phyloP scores from a whole-genome alignment of 2,329 filamentous ascomycete species.

The Sordariomycetes sp. region DNA sequence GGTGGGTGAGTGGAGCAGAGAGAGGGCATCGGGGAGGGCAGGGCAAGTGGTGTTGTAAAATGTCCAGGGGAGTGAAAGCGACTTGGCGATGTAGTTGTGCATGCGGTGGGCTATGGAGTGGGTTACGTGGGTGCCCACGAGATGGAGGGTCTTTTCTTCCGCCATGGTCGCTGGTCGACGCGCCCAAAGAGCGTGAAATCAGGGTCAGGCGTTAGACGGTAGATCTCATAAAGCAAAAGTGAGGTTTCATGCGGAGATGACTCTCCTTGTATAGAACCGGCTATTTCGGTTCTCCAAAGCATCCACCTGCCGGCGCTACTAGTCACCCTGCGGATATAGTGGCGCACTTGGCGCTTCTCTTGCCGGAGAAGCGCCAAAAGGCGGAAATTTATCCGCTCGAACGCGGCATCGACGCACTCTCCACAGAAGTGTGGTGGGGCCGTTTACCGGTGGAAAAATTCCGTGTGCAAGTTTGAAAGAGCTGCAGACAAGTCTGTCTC shows the following conservation, averaged over 20 bases:
- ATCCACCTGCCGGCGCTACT: background rate
- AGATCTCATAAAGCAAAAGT: too few relatives aligned
- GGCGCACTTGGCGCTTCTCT: background rate
- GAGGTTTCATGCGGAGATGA: too few relatives aligned
- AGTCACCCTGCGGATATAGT: background rate
- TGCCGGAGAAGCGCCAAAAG: background rate
- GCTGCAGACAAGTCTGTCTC: too few relatives aligned
- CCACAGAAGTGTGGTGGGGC: background rate
- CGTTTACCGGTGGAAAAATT: too few relatives aligned
- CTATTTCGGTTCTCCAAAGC: too few relatives aligned
- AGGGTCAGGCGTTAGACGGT: background rate
- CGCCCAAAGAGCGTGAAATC: background rate
- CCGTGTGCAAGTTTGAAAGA: too few relatives aligned
- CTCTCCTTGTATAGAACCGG: too few relatives aligned
- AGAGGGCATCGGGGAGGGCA: slow-evolving; percentile 17
- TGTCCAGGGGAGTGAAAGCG: slow-evolving; percentile 18
- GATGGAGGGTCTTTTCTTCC: slow-evolving; percentile 14
- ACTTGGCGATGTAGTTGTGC: slow-evolving; percentile 22
- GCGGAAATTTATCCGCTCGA: background rate
- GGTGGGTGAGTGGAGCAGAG: slow-evolving; percentile 13
- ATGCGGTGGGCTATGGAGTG: slow-evolving; percentile 25
- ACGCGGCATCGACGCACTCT: background rate
- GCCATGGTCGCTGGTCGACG: background rate
- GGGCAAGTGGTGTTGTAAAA: slow-evolving; percentile 14
- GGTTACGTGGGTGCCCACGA: slow-evolving; percentile 22